Conservation (phyloP, 768 basidiomycete genomes). For the Gautieria morchelliformis region DNA sequence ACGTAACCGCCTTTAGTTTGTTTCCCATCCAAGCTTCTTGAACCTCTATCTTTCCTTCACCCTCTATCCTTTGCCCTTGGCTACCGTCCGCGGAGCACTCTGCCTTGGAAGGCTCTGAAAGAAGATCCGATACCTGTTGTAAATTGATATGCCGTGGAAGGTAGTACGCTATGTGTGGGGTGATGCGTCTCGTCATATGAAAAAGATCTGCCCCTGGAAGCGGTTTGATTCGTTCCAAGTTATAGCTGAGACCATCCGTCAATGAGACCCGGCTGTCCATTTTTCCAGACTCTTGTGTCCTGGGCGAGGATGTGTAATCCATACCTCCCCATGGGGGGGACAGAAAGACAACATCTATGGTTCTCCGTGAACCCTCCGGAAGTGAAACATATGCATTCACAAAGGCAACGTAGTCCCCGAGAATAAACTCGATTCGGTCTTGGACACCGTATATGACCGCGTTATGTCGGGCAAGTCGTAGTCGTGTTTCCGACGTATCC, state of each 20-base stretch:
- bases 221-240: slow-evolving; percentile 64
- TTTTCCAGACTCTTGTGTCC: slow-evolving; percentile 1
- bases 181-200: slow-evolving; percentile 55
- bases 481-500: slow-evolving; percentile 74
- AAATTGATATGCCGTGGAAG: slow-evolving; percentile 76
- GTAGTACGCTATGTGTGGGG: slow-evolving; percentile 80
- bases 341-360: slow-evolving; percentile 82
- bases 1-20: slow-evolving; percentile 89
- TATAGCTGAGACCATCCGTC: slow-evolving; percentile 42
- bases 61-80: slow-evolving; percentile 31
- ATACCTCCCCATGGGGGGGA: slow-evolving; percentile 92
- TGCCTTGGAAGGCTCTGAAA: slow-evolving; percentile 13
- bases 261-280: slow-evolving; percentile 9
- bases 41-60: slow-evolving; percentile 48
- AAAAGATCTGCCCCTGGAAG: slow-evolving; percentile 82
- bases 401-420: slow-evolving; percentile 78
- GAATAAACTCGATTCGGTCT: slow-evolving; percentile 90
- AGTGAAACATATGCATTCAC: slow-evolving; percentile 41
- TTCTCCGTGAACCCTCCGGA: slow-evolving; percentile 7
- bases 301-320: slow-evolving; percentile 19
- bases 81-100: background rate
- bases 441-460: slow-evolving; percentile 91
- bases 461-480: slow-evolving; percentile 89
- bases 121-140: slow-evolving; percentile 56
- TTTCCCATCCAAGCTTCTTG: slow-evolving; percentile 96